Conservation (phyloP, 2,329 filamentous ascomycete species). For the Ophiocordyceps unilateralis region DNA sequence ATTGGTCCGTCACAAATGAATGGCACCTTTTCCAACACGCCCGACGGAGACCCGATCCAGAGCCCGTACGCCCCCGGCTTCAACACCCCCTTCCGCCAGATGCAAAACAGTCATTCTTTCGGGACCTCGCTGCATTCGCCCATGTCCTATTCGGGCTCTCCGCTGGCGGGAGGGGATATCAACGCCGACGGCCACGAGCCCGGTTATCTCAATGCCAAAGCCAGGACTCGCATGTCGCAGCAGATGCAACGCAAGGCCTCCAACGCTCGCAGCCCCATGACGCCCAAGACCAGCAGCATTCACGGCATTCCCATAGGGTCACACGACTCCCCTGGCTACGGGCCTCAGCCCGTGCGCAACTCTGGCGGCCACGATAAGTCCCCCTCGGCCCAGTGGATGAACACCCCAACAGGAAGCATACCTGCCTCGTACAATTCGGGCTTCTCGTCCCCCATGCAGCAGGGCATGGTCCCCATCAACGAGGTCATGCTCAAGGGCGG, state of each 20-base stretch:
- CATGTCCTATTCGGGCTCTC: conserved; percentile 21
- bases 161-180: conserved; percentile 27
- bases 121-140: conserved; percentile 29
- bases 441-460: conserved; percentile 65
- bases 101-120: conserved; percentile 41
- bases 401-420: conserved; percentile 59
- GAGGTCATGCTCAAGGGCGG: conserved; percentile 80
- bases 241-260: conserved; percentile 57
- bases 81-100: conserved; percentile 61
- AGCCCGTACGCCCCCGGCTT: conserved; percentile 74
- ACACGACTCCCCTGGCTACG: conserved; percentile 54
- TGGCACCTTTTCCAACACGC: conserved; percentile 67
- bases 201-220: conserved; percentile 45
- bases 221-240: conserved; percentile 40
- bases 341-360: conserved; percentile 61
- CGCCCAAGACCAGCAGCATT: conserved; percentile 68
- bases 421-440: conserved; percentile 80
- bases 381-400: conserved; percentile 77
- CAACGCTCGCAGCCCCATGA: conserved; percentile 63
- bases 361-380: conserved; percentile 60
- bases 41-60: conserved; percentile 80
- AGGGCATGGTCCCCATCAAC: conserved; percentile 59
- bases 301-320: conserved; percentile 51
- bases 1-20: conserved; percentile 55
- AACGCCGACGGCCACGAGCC: conserved; percentile 31